Evolutionary conservation across 805 yeast species (phyloP), one percentile per base, ranked within the genome.

Genomic region (Sungouiella blattae): DNA sequence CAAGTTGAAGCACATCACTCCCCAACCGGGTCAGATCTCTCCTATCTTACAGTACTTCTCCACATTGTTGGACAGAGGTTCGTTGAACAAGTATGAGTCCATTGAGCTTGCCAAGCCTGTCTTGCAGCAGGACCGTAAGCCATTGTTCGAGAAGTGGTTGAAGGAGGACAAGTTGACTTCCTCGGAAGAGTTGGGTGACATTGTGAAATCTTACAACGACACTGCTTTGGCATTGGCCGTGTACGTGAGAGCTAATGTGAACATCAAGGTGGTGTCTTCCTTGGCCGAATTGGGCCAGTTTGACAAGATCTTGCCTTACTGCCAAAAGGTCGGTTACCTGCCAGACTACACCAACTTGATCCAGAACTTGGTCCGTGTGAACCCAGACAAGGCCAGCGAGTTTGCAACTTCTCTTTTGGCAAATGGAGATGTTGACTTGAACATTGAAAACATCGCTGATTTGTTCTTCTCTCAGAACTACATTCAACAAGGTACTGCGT

Each of bases 381-480:
- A 85, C 60, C 96, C 99, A n/a, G 99, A 93, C 55, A 87, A 87
- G 62, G 98, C 97, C 18, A 86, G 96, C 26, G 98, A 93, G 64
- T 93, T 93, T 67, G 98, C 98, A 11, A 80, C 87, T 26, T 83
- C 88, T 45, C 74, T 93, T 43, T 75, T 87, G 46, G 73, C 79
- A 47, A 46, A 64, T 26, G 83, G 85, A 29, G 78, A 75, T 31
- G 67, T 75, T 21, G 69, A 74, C 44, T 67, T 93, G 44, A 87
- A 89, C 44, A 71, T 89, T 44, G 96, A 88, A 67, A 80, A 81
- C 49, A 73, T 87, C 49, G 89, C 96, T 21, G 98, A 93, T 58
- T 83, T 93, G 47, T 93, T 93, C 73, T 80, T 93, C 60, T 83
- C 95, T 26, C 97, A 93, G 61, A 89, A 91, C 65, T 82, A 78